phyloP scores from a whole-genome alignment of 805 yeast genomes.

The Candida mattraensis region DNA sequence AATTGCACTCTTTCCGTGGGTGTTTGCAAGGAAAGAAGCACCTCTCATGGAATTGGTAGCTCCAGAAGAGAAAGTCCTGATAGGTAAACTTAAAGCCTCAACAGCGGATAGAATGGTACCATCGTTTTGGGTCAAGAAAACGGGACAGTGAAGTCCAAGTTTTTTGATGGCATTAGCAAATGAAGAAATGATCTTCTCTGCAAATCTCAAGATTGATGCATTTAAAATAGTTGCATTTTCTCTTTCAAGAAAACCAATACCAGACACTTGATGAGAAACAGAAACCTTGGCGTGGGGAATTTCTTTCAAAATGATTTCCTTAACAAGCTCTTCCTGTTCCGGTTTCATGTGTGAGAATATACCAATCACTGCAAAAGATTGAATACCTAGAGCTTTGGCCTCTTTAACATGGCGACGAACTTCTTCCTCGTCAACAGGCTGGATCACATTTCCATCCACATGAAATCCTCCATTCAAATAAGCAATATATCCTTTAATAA shows the following conservation, averaged over 20 bases:
- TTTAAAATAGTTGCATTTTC: conserved; percentile 49
- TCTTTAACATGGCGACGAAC: conserved; percentile 18
- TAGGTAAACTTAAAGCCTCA: conserved; percentile 43
- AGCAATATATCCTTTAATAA: conserved; percentile 38
- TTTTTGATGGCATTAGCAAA: conserved; percentile 39
- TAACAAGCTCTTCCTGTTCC: conserved; percentile 39
- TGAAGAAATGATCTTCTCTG: conserved; percentile 39
- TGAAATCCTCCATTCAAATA: conserved; percentile 42
- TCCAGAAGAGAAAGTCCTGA: conserved; percentile 48
- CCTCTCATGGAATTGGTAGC: conserved; percentile 50
- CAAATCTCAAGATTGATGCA: conserved; percentile 45
- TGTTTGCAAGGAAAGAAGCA: conserved; percentile 42
- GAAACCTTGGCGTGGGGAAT: conserved; percentile 38
- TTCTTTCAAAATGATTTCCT: conserved; percentile 33
- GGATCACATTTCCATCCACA: conserved; percentile 43
- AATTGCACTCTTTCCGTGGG: conserved; percentile 35
- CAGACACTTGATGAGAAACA: conserved; percentile 41
- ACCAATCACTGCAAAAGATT: conserved; percentile 41
- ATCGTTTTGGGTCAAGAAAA: conserved; percentile 46
- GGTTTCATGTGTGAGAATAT: conserved; percentile 41
- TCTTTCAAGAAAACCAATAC: conserved; percentile 45
- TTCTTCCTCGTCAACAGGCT: conserved; percentile 31
- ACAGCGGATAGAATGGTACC: conserved; percentile 44
- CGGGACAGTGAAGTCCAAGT: conserved; percentile 39
- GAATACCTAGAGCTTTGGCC: conserved; percentile 35